phyloP scores from a whole-genome alignment of 2,329 filamentous ascomycete genomes.

The Fusarium sp. region DNA sequence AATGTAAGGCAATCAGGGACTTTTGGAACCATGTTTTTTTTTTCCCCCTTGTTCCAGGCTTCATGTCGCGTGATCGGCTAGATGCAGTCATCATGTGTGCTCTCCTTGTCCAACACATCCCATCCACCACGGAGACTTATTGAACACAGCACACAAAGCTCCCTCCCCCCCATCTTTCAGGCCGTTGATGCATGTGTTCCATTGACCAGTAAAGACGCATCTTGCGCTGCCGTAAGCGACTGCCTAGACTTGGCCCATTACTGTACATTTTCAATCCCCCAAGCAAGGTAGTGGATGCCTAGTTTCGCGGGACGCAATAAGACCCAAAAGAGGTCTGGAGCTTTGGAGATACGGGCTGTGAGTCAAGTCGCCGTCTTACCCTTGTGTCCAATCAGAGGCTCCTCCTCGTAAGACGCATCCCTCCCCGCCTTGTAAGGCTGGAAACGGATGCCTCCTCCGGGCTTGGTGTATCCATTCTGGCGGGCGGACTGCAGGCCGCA shows the following conservation, averaged over 20 bases:
- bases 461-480: not conserved
- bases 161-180: not conserved
- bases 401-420: not conserved
- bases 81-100: not conserved
- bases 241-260: not conserved
- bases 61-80: not conserved
- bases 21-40: not conserved
- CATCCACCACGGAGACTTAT: not conserved
- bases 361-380: constrained; percentile 11
- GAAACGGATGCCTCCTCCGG: constrained; percentile 3
- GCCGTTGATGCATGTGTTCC: not conserved
- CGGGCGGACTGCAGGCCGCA: not conserved
- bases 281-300: not conserved
- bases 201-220: not conserved
- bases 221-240: not conserved
- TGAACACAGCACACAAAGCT: too few relatives aligned
- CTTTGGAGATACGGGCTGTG: constrained; percentile 19
- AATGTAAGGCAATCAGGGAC: not conserved
- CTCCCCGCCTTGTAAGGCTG: constrained; percentile 11
- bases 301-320: not conserved
- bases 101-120: not conserved
- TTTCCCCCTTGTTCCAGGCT: not conserved
- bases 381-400: not conserved
- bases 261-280: not conserved
- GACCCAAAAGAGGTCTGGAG: not conserved